Evolutionary conservation across 2,329 filamentous ascomycete species (phyloP), one percentile per base, ranked within the genome.

Genomic region (Xylariaceae sp.): DNA sequence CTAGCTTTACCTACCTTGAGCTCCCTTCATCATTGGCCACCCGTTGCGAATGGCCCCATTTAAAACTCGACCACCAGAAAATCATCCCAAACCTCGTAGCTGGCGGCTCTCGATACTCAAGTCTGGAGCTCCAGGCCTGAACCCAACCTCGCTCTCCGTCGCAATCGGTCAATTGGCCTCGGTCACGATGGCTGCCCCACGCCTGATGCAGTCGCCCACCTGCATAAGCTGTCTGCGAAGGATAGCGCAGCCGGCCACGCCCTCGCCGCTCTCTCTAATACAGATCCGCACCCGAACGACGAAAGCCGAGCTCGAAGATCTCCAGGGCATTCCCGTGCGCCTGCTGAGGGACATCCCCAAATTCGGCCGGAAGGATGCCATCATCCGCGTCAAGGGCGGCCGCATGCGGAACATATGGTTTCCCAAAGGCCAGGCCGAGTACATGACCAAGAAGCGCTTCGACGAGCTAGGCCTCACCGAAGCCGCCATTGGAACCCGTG

Each of bases 281-380:
- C 70, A 72, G 59, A 61, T 65, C 44, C 73, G 73, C 50, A 64
- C 66, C 33, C 73, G 66, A 63, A 68, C 68, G 56, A 70, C 63
- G 45, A 64, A 66, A 44, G 62, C 67, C 51, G 67, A 69, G 48
- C 64, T 68, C 39, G 64, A 67, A 45, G 70, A 74, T 51, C 61
- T 67, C 22, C 63, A 70, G 53, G 73, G 73, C 53, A 72, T 75
- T 12, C 66, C 74, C 17, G 74, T 77, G 60, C 73, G 74, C 19
- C 64, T 77, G 54, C 63, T 76, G 9, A 55, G 68, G 48, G 70
- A 76, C 50, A 68, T 77, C 13, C 62, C 63, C 18, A 64, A 66
- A 17, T 76, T 70, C 52, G 74, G 74, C 6, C 69, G 70, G 50
- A 69, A 69, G 62, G 66, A 67, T 58, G 61, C 67, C 60, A 69